phyloP scores from a whole-genome alignment of 1,284 basidiomycete species.

The Pseudozyma tsukubaensis region DNA sequence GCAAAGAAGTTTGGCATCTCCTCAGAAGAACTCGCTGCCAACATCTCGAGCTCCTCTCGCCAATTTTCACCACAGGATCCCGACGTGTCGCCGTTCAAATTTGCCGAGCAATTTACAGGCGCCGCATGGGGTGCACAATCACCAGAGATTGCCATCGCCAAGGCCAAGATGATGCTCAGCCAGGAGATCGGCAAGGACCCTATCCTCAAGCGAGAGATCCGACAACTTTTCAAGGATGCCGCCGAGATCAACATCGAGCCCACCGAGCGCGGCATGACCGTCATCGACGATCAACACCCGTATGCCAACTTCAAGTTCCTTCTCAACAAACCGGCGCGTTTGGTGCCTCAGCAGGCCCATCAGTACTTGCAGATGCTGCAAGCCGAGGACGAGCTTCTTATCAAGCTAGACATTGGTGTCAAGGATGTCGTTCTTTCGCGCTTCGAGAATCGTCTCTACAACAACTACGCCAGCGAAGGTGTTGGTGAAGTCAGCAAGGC shows the following conservation, averaged over 20 bases:
- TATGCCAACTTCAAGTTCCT: conserved; percentile 98
- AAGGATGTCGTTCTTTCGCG: conserved; percentile 48
- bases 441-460: conserved; percentile 73
- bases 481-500: conserved; percentile 84
- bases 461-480: conserved; percentile 85
- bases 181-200: conserved; percentile 95
- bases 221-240: conserved; percentile 80
- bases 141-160: conserved; percentile 53
- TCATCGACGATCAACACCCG: conserved; percentile 89
- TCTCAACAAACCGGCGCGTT: conserved; percentile 80
- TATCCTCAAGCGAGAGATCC: conserved; percentile 81
- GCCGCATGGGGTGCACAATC: conserved; percentile 40
- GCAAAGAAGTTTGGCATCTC: conserved; percentile 84
- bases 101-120: conserved; percentile 66
- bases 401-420: conserved; percentile 81
- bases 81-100: conserved; percentile 68
- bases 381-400: conserved; percentile 87
- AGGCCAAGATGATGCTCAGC: conserved; percentile 84
- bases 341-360: conserved; percentile 73
- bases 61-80: conserved; percentile 76
- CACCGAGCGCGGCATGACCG: conserved; percentile 88
- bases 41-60: conserved; percentile 76
- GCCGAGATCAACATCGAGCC: conserved; percentile 81
- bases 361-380: conserved; percentile 92
- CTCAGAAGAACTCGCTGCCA: conserved; percentile 82